Percentiles rank a stretch among this genome's conserved stretches.
These are phyloP conservation scores for Euclidium syriacum DNA, from an alignment of 345 rosid genomes.

Conservation along the genomic window DNA sequence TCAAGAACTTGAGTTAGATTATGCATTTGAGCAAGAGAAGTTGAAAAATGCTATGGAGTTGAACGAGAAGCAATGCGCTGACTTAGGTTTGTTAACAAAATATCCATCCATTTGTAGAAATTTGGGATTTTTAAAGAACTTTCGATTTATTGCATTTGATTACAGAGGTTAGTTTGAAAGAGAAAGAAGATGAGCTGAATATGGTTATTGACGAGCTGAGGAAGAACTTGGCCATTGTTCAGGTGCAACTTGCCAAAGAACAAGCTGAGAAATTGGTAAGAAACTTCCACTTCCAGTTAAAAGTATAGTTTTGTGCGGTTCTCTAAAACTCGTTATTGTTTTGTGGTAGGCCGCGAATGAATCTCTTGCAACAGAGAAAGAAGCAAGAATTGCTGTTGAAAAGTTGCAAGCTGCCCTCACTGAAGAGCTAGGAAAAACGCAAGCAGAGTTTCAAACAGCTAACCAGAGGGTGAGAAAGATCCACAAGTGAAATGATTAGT, in stretches of 20 bases:
- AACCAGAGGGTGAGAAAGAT: slow-evolving; percentile 72
- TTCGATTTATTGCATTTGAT: slow-evolving; percentile 11
- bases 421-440: slow-evolving; percentile 74
- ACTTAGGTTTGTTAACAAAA: slow-evolving; percentile 54
- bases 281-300: not conserved
- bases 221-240: slow-evolving; percentile 70
- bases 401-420: slow-evolving; percentile 64
- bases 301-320: not conserved
- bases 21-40: slow-evolving; percentile 76
- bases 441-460: slow-evolving; percentile 82
- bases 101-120: not conserved
- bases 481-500: not conserved
- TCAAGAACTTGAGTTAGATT: slow-evolving; percentile 86
- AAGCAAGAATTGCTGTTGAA: slow-evolving; percentile 55
- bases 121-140: not conserved
- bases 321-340: slow-evolving; percentile 13
- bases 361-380: slow-evolving; percentile 76
- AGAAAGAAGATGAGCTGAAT: slow-evolving; percentile 89
- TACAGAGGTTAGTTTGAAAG: slow-evolving; percentile 61
- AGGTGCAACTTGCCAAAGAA: slow-evolving; percentile 82
- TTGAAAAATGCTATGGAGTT: slow-evolving; percentile 61
- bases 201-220: slow-evolving; percentile 76
- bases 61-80: slow-evolving; percentile 62
- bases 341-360: slow-evolving; percentile 55
- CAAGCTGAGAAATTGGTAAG: slow-evolving; percentile 84